phyloP scores from a whole-genome alignment of 2,329 filamentous ascomycete genomes.

The Didymellaceae sp. region DNA sequence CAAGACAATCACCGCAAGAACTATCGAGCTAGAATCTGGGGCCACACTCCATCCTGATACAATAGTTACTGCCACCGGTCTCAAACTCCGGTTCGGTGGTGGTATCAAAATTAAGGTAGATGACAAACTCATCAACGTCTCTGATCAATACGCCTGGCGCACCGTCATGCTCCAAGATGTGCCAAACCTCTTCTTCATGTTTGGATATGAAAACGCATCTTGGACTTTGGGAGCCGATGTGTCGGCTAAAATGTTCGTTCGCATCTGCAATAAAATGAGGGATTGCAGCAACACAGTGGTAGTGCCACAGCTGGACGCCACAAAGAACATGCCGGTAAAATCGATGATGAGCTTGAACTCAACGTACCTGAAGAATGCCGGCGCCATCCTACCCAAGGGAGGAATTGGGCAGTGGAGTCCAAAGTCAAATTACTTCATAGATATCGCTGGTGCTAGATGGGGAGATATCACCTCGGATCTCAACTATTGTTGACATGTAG shows the following conservation, averaged over 20 bases:
- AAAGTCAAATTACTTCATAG: neutral
- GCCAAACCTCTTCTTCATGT: conserved; percentile 62
- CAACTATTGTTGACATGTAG: no score
- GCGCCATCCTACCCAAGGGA: neutral
- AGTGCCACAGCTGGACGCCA: neutral
- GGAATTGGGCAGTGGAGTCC: neutral
- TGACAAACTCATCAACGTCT: conserved; percentile 49
- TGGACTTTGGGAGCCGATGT: conserved; percentile 67
- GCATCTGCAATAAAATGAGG: neutral
- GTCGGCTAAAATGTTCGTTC: conserved; percentile 49
- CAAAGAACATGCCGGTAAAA: neutral
- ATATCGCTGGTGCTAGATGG: neutral
- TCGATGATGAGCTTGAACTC: neutral
- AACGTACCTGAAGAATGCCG: neutral
- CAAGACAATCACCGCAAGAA: conserved; percentile 53
- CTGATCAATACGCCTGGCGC: conserved; percentile 63
- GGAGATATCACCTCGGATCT: neutral
- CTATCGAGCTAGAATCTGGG: conserved; percentile 56
- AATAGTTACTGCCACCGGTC: conserved; percentile 67
- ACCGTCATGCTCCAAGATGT: conserved; percentile 65
- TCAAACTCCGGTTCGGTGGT: conserved; percentile 61
- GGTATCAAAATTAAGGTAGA: conserved; percentile 58
- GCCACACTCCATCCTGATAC: conserved; percentile 59
- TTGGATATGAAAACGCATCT: conserved; percentile 63
- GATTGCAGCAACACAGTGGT: neutral